These are phyloP conservation scores for Selaginella tamariscina DNA, from an alignment of 75 land plant species.

Conservation along the genomic window DNA sequence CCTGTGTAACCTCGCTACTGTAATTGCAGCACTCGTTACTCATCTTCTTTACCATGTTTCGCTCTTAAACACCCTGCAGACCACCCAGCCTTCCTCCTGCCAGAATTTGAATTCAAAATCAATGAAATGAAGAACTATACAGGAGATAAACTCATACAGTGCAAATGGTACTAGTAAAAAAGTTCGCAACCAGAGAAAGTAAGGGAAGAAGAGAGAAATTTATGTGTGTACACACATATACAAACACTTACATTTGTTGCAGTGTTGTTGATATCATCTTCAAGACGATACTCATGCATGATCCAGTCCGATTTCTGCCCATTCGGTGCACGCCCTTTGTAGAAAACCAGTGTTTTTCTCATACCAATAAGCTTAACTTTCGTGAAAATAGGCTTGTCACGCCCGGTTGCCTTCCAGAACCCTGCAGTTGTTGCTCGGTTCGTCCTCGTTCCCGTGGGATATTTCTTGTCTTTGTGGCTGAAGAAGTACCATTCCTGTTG, in stretches of 20 bases:
- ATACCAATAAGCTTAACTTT: background rate
- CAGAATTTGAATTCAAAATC: conserved; percentile 4
- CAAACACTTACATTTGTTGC: conserved; percentile 3
- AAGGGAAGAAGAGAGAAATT: background rate
- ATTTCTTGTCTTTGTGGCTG: conserved; percentile 12
- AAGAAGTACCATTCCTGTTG: conserved; percentile 4
- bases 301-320: conserved; percentile 9
- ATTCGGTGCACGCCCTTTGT: conserved; percentile 14
- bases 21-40: background rate
- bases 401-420: background rate
- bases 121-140: background rate
- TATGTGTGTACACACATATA: background rate
- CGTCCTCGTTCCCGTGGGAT: background rate
- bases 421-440: background rate
- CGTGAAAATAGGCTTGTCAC: background rate
- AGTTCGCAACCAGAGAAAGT: background rate
- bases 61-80: conserved; percentile 4
- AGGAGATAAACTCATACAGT: too few relatives aligned
- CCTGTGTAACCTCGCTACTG: background rate
- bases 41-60: background rate
- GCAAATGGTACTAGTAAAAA: background rate
- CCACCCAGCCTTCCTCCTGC: conserved; percentile 12
- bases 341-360: conserved; percentile 14
- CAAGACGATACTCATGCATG: conserved; percentile 12
- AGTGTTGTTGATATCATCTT: conserved; percentile 12